These are phyloP conservation scores for Ogataea ganodermae DNA, from an alignment of 805 yeast genomes.

Conservation along the genomic window DNA sequence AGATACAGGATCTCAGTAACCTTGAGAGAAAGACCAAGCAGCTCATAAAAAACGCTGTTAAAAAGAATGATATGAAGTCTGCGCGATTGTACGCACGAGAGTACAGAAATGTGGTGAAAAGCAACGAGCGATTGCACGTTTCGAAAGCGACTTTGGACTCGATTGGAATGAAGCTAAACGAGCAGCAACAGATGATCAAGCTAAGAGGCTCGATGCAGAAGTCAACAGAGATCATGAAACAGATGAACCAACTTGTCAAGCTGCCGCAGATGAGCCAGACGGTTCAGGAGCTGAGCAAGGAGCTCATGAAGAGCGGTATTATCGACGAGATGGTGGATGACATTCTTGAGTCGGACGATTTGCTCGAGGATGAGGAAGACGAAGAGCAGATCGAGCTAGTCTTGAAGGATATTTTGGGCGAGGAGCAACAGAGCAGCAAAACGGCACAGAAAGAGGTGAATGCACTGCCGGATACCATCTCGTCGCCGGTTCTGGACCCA, in stretches of 20 bases:
- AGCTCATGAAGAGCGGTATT: constrained; percentile 80
- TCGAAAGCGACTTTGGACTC: constrained; percentile 87
- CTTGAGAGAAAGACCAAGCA: constrained; percentile 75
- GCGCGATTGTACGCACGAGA: constrained; percentile 85
- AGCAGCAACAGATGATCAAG: constrained; percentile 84
- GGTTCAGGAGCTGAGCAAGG: constrained; percentile 84
- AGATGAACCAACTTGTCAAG: constrained; percentile 75
- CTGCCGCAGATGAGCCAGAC: constrained; percentile 80
- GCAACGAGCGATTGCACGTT: constrained; percentile 68
- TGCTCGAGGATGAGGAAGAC: constrained; percentile 64
- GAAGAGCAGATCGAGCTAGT: constrained; percentile 66
- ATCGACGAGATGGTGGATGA: constrained; percentile 96
- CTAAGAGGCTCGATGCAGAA: constrained; percentile 78
- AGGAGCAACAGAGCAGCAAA: constrained; percentile 31
- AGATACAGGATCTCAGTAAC: constrained; percentile 58
- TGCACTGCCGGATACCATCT: constrained; percentile 18
- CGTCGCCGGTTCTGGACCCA: constrained; percentile 24
- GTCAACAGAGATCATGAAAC: constrained; percentile 82
- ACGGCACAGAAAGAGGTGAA: constrained; percentile 25
- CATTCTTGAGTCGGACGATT: constrained; percentile 69
- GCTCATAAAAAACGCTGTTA: constrained; percentile 72
- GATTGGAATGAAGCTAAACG: constrained; percentile 85
- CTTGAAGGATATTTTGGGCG: constrained; percentile 45
- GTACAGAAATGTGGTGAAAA: constrained; percentile 69
- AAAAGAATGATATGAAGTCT: constrained; percentile 71